Base-by-base conservation (phyloP, 1,139 yeast genomes). In the Saccharomyces hybrid region DNA sequence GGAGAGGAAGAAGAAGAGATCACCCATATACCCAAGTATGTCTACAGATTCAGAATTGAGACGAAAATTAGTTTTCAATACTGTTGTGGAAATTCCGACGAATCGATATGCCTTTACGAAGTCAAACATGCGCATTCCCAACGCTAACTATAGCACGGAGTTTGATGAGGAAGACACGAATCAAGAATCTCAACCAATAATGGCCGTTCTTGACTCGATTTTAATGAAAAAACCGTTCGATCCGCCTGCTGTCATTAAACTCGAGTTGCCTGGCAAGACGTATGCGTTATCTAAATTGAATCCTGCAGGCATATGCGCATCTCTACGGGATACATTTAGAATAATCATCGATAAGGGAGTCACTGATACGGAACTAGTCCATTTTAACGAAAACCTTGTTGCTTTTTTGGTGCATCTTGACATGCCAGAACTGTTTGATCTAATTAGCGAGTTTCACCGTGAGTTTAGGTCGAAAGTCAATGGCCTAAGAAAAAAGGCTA, bases 31-130 rank as follows among this genome's bases (percentile, higher is more conserved):
- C 31, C 26, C 56, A 54, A 23, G 49, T 51, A 11, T 50, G 25
- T 28, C 57, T 57, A 46, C 46, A 5, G 32, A 47, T 13, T 14
- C 53, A 8, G 55, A 57, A 13, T 47, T 54, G 5, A 51, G 31
- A n/a, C 52, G 62, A 44, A 55, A 56, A 47, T 56, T 52, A 14
- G 53, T 56, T 23, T 66, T 64, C 49, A 56, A 59, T 1, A 65
- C 69, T 4, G 63, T 65, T n/a, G 56, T 67, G 4, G 70, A 67
- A 50, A 62, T 62, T 2, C 48, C 57, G 4, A 53, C 64, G n/a
- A 49, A 55, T 34, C 53, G 49, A n/a, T 61, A 58, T 51, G 54
- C 55, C 5, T 14, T 52, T 2, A 27, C 53, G 5, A 32, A 13
- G 31, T 20, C 20, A 29, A n/a, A 13, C 8, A 4, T 51, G 51